phyloP scores from a whole-genome alignment of 2,329 filamentous ascomycete genomes.

The Colletotrichum higginsianum region DNA sequence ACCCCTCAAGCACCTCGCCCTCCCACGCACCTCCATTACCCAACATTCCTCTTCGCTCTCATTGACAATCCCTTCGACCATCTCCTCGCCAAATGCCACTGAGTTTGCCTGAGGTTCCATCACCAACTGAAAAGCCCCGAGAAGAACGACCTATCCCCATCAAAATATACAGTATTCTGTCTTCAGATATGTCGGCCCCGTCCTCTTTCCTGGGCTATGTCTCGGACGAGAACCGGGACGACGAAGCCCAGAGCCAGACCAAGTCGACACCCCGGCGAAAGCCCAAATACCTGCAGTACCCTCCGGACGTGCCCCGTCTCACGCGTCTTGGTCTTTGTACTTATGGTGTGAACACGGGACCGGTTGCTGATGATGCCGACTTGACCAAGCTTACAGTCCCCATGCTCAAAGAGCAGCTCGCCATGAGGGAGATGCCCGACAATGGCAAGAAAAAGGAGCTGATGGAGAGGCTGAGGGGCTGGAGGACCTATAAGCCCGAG shows the following conservation, averaged over 20 bases:
- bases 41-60: neutral
- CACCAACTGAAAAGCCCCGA: neutral
- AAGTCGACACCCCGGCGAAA: neutral
- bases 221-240: neutral
- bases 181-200: neutral
- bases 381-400: conserved; percentile 27
- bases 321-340: conserved; percentile 26
- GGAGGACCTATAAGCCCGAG: conserved; percentile 20
- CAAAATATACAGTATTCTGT: neutral
- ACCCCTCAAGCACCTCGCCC: neutral
- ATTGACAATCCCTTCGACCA: neutral
- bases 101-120: neutral
- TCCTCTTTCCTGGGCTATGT: neutral
- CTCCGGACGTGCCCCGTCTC: conserved; percentile 21
- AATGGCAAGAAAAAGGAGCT: conserved; percentile 25
- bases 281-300: conserved; percentile 25
- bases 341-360: conserved; percentile 35
- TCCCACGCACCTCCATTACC: no score
- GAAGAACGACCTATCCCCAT: neutral
- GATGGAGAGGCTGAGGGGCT: conserved; percentile 30
- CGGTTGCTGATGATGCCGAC: conserved; percentile 33
- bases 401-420: conserved; percentile 40
- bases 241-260: neutral
- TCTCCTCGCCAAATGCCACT: neutral
- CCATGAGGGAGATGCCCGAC: conserved; percentile 22